Percentiles rank a stretch among this genome's conserved stretches.
Evolutionary conservation across 148 eudicot genomes (phyloP).

Genomic region (Fallopia convolvulus): DNA sequence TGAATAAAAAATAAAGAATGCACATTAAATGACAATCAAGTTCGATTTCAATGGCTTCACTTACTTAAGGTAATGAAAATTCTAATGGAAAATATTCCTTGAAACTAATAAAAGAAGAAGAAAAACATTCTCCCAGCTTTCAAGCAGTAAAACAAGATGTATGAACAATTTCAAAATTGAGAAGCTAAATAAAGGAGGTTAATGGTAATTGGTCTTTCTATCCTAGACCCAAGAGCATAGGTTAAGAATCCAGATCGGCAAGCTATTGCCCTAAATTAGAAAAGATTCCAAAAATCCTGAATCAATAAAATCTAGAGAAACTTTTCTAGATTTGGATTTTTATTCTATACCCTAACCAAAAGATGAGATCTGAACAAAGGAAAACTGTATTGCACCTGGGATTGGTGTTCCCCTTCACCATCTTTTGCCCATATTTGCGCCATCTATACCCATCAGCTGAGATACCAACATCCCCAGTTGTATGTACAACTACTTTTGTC

Average conservation of each 20-base stretch:
- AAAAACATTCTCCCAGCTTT: not conserved
- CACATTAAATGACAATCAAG: not conserved
- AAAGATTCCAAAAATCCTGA: not conserved
- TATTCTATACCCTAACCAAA: too few relatives aligned
- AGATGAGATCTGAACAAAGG: not conserved
- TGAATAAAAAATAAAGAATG: not conserved
- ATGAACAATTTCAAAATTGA: not conserved
- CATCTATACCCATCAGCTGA: slow-evolving; percentile 82
- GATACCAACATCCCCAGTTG: slow-evolving; percentile 54
- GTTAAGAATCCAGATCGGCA: not conserved
- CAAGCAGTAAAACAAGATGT: not conserved
- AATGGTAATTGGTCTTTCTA: too few relatives aligned
- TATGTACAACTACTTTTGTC: slow-evolving; percentile 65
- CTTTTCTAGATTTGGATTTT: too few relatives aligned
- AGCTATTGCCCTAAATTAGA: not conserved
- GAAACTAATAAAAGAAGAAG: not conserved
- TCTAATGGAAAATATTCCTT: not conserved
- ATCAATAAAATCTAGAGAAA: not conserved
- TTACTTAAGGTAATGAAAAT: not conserved
- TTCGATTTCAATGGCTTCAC: not conserved
- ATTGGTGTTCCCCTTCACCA: slow-evolving; percentile 78
- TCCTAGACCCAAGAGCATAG: not conserved
- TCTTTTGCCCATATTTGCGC: slow-evolving; percentile 94
- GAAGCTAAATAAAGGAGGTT: not conserved
- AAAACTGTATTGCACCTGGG: slow-evolving; percentile 48